Conservation (phyloP, 768 basidiomycete species). For the Omphalotus guepiniiformis region DNA sequence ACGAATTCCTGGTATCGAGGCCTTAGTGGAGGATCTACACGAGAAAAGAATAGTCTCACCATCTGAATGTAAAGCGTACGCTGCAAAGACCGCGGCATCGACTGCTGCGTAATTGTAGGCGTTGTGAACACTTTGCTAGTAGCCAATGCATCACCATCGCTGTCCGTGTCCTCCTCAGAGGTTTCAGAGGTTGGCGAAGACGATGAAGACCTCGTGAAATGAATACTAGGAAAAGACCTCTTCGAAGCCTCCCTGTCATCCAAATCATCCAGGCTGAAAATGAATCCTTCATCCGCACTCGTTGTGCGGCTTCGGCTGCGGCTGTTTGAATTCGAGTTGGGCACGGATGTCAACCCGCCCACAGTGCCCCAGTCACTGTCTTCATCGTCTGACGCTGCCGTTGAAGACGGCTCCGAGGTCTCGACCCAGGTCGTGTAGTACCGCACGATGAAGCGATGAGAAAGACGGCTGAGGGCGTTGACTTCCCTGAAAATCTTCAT, state of each 20-base stretch:
- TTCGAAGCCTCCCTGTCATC: constrained; percentile 52
- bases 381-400: constrained; percentile 45
- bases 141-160: constrained; percentile 27
- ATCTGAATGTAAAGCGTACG: constrained; percentile 92
- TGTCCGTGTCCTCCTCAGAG: constrained; percentile 38
- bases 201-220: constrained; percentile 68
- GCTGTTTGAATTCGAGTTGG: constrained; percentile 29
- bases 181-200: constrained; percentile 32
- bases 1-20: constrained; percentile 67
- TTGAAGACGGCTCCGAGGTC: constrained; percentile 48
- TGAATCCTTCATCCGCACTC: constrained; percentile 45
- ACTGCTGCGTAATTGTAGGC: constrained; percentile 5
- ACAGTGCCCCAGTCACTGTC: constrained; percentile 22
- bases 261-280: constrained; percentile 58
- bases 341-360: constrained; percentile 55
- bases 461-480: constrained; percentile 80
- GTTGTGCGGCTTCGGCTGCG: not conserved
- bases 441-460: constrained; percentile 87
- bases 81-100: constrained; percentile 27
- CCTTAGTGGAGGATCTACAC: not conserved
- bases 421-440: constrained; percentile 94
- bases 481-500: constrained; percentile 93
- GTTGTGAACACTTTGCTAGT: not conserved
- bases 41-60: constrained; percentile 39
- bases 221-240: constrained; percentile 77